Base-by-base conservation (phyloP, 345 rosid species). In the Trapa bicornis region DNA sequence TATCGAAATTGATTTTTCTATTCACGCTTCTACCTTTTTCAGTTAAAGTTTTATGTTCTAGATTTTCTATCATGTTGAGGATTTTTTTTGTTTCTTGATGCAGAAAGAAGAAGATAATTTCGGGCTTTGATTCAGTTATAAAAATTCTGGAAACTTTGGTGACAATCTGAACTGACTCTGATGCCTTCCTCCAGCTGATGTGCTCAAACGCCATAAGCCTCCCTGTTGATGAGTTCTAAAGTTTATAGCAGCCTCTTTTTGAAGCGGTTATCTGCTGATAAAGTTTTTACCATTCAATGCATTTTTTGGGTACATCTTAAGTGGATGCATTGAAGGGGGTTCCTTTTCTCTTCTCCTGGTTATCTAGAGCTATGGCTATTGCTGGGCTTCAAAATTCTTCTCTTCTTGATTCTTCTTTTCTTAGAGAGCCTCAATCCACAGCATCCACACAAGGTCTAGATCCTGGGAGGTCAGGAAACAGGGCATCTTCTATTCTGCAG, bases 371-470 rank as follows among this genome's bases (percentile, higher is more conserved):
- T 57, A 90, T 93, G 98, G 97, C 98, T 72, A 76, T 90, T 73
- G 94, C 89, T 63, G 88, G 96, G 38, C 75, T 90, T 61, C 98
- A 87, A 77, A 87, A 88, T 69, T 79, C 88, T 76, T 83, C 89
- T 38, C 83, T 84, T 61, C 87, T 84, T 6, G 87, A 87, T 81
- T 79, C 93, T 69, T 74, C 97, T 67, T 82, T 90, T 72, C 85
- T 72, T 33, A 72, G 94, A 75, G 97, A 84, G 60, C 76, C 98
- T 66, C 88, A 74, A 66, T 79, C 90, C 47, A 87, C 80, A 39
- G 74, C 67, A 39, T 77, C 85, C 29, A 81, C 84, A 69, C 83
- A 76, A 47, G 78, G 33, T 71, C 91, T 75, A 50, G 83, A 78
- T 65, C 88, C 82, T 36, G 90, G 84, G 54, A 84, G 89, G 68